These are phyloP conservation scores for Tetraselmis striata DNA, from an alignment of 139 green algal species.

Conservation along the genomic window DNA sequence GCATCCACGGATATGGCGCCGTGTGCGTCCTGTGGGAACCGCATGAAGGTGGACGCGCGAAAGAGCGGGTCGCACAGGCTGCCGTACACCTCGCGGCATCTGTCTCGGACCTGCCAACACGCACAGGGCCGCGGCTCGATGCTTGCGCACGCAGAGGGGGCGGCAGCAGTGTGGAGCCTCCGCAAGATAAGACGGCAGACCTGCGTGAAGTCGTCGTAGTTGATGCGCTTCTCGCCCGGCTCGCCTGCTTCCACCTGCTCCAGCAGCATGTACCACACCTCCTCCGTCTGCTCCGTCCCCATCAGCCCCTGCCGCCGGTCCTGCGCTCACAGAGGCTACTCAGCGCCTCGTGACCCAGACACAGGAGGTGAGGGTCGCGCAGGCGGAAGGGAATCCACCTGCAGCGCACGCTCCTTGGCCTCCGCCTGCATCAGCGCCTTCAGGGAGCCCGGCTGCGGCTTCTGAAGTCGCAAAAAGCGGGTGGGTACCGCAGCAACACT, in stretches of 20 bases:
- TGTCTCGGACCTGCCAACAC: constrained; percentile 32
- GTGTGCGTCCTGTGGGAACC: constrained; percentile 40
- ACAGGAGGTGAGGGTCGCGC: too few relatives aligned
- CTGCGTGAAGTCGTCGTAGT: constrained; percentile 63
- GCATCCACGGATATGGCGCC: constrained; percentile 42
- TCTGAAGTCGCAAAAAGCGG: too few relatives aligned
- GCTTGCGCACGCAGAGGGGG: too few relatives aligned
- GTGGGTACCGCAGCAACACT: not conserved
- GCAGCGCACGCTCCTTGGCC: not conserved
- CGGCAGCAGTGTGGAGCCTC: too few relatives aligned
- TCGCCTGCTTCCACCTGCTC: constrained; percentile 6
- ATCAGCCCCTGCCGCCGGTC: constrained; percentile 12
- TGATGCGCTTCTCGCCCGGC: constrained; percentile 33
- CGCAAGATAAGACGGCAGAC: not conserved
- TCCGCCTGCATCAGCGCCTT: not conserved
- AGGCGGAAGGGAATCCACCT: too few relatives aligned
- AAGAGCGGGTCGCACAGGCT: constrained; percentile 39
- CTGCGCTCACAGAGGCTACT: too few relatives aligned
- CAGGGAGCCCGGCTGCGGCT: not conserved
- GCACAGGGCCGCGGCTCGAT: too few relatives aligned
- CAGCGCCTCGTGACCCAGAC: too few relatives aligned
- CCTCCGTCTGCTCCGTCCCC: constrained; percentile 14
- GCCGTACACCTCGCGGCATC: constrained; percentile 37
- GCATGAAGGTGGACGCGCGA: constrained; percentile 50
- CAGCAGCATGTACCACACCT: constrained; percentile 31